Evolutionary conservation across 352 stramenopile genomes (phyloP).

Genomic region (Phytophthora hybrid): DNA sequence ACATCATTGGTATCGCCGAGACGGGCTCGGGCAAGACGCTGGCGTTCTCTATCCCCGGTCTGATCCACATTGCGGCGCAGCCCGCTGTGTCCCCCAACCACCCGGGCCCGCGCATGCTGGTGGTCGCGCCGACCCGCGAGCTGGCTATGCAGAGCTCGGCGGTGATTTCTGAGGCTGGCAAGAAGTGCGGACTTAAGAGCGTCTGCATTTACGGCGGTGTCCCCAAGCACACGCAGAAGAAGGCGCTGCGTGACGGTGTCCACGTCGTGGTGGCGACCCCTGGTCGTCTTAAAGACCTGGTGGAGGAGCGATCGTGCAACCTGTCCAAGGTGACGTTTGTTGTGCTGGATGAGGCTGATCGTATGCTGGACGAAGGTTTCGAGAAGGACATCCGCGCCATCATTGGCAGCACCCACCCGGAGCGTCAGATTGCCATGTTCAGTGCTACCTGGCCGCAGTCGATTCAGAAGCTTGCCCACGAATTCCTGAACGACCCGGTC

Average conservation of each 20-base stretch:
- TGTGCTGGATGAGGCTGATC: slow-evolving; percentile 97
- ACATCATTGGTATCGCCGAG: slow-evolving; percentile 94
- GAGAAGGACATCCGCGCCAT: slow-evolving; percentile 95
- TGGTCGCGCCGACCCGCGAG: slow-evolving; percentile 95
- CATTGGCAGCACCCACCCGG: slow-evolving; percentile 77
- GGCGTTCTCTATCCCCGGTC: slow-evolving; percentile 94
- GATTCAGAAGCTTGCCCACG: slow-evolving; percentile 96
- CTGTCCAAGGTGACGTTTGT: slow-evolving; percentile 92
- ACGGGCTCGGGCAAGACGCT: slow-evolving; percentile 97
- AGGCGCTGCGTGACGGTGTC: slow-evolving; percentile 86
- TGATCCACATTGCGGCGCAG: slow-evolving; percentile 89
- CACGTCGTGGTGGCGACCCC: slow-evolving; percentile 97
- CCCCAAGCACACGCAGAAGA: slow-evolving; percentile 94
- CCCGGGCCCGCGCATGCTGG: slow-evolving; percentile 90
- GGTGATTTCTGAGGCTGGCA: slow-evolving; percentile 94
- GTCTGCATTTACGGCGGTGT: slow-evolving; percentile 97
- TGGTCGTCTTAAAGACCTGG: slow-evolving; percentile 93
- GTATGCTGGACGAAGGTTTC: slow-evolving; percentile 95
- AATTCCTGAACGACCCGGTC: slow-evolving; percentile 95
- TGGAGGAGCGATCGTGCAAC: slow-evolving; percentile 88
- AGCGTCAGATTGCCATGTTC: slow-evolving; percentile 98
- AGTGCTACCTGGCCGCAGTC: slow-evolving; percentile 96
- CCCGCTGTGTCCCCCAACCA: slow-evolving; percentile 60
- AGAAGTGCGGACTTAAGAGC: slow-evolving; percentile 84
- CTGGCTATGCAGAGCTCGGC: slow-evolving; percentile 94